phyloP scores from a whole-genome alignment of 306 rosid species.

The Quercus cerris region DNA sequence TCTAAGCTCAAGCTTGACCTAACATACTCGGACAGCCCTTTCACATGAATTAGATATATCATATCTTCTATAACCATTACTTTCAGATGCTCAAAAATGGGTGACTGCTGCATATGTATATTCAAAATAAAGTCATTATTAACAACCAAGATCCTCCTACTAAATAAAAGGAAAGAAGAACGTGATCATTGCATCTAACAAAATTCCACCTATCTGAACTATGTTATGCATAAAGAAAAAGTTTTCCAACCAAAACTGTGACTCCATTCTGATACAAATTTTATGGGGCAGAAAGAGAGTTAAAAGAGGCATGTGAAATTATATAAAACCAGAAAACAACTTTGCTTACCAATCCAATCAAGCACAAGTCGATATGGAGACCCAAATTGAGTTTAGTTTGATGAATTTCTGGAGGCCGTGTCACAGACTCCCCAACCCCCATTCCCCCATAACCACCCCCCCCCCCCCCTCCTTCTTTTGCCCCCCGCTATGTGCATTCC shows the following conservation, averaged over 20 bases:
- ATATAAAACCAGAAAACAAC: too few relatives aligned
- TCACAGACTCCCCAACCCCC: too few relatives aligned
- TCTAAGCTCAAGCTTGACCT: constrained; percentile 50
- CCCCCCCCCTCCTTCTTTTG: too few relatives aligned
- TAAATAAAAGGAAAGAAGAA: background rate
- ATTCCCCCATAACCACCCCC: too few relatives aligned
- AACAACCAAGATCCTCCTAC: background rate
- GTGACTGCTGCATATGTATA: constrained; percentile 36
- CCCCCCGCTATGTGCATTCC: background rate
- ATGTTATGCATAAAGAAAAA: background rate
- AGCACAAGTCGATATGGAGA: too few relatives aligned
- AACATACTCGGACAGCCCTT: constrained; percentile 45
- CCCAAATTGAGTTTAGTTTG: too few relatives aligned
- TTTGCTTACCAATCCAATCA: too few relatives aligned
- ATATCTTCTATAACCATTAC: constrained; percentile 83
- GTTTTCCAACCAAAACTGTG: background rate
- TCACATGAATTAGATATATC: constrained; percentile 68
- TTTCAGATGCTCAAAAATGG: constrained; percentile 51
- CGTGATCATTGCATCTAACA: background rate
- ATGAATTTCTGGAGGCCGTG: too few relatives aligned
- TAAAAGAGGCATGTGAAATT: too few relatives aligned
- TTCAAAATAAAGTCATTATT: background rate
- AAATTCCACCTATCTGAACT: background rate
- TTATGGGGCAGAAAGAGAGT: background rate
- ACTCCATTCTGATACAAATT: background rate